A percentile compares a stretch with the other conserved stretches of the same genome.
Evolutionary conservation across 1,284 basidiomycete genomes (phyloP).

Genomic region (Microbotryum lychnidis-dioicae): DNA sequence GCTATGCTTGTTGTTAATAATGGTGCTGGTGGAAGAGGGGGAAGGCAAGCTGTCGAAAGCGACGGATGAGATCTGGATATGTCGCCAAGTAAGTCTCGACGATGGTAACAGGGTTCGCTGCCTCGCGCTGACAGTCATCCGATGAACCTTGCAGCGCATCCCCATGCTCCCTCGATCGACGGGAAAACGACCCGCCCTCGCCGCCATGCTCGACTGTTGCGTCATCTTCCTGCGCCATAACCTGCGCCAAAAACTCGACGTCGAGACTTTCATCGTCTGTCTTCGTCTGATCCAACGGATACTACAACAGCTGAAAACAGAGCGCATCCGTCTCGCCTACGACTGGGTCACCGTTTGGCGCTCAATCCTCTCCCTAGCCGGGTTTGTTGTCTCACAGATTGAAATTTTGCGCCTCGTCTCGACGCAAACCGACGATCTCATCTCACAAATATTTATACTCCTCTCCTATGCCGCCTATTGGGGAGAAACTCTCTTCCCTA

Average conservation of each 20-base stretch:
- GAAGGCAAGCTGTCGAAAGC: slow-evolving; percentile 25
- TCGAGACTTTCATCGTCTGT: slow-evolving; percentile 27
- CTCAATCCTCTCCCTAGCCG: slow-evolving; percentile 27
- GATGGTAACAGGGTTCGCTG: background rate
- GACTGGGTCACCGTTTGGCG: slow-evolving; percentile 34
- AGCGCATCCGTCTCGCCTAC: slow-evolving; percentile 16
- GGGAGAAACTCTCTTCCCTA: slow-evolving; percentile 33
- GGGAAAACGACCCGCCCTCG: slow-evolving; percentile 11
- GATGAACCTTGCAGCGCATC: slow-evolving; percentile 7
- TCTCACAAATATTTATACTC: slow-evolving; percentile 32
- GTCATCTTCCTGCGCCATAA: slow-evolving; percentile 33
- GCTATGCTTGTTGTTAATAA: slow-evolving; percentile 29
- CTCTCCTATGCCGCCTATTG: slow-evolving; percentile 35
- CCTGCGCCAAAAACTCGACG: slow-evolving; percentile 27
- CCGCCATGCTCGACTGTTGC: slow-evolving; percentile 32
- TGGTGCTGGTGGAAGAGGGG: slow-evolving; percentile 35
- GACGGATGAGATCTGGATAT: slow-evolving; percentile 26
- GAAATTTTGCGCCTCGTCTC: slow-evolving; percentile 14
- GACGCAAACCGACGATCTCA: slow-evolving; percentile 20
- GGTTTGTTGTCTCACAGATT: slow-evolving; percentile 24
- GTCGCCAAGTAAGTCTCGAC: slow-evolving; percentile 31
- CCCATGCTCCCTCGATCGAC: slow-evolving; percentile 19
- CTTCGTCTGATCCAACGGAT: slow-evolving; percentile 21
- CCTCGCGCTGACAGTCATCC: background rate
- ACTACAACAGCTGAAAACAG: slow-evolving; percentile 29